phyloP scores from a whole-genome alignment of 306 rosid species.

The Rubus parviflorus region DNA sequence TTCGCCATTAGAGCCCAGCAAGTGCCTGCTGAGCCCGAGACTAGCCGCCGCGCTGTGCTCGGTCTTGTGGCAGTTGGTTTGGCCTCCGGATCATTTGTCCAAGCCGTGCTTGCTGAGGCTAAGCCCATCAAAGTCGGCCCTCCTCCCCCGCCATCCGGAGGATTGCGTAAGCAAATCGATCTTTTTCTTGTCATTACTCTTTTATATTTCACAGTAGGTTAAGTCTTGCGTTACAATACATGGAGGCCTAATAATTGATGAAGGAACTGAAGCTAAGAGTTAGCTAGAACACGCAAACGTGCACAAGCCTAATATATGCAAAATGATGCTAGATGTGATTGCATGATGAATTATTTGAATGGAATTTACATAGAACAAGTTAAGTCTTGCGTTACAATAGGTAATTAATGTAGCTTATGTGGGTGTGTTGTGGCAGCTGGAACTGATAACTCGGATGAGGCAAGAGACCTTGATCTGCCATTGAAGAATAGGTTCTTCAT shows the following conservation, averaged over 20 bases:
- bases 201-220: neutral
- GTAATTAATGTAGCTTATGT: neutral
- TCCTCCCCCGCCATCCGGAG: conserved; percentile 93
- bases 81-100: conserved; percentile 78
- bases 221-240: neutral
- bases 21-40: conserved; percentile 44
- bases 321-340: neutral
- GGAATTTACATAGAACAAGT: neutral
- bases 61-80: conserved; percentile 85
- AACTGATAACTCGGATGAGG: conserved; percentile 76
- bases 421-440: conserved; percentile 64
- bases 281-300: neutral
- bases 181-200: neutral
- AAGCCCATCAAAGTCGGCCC: conserved; percentile 82
- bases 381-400: neutral
- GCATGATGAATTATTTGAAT: neutral
- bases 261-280: neutral
- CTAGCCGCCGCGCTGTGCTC: conserved; percentile 70
- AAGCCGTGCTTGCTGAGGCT: conserved; percentile 86
- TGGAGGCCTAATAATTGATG: neutral
- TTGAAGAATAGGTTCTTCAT: conserved; percentile 77
- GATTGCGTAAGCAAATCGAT: conserved; percentile 64
- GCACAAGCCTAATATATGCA: too few relatives aligned
- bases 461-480: conserved; percentile 80
- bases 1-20: conserved; percentile 65